phyloP scores from a whole-genome alignment of 306 rosid genomes.

The Trichosanthes cucumerina region DNA sequence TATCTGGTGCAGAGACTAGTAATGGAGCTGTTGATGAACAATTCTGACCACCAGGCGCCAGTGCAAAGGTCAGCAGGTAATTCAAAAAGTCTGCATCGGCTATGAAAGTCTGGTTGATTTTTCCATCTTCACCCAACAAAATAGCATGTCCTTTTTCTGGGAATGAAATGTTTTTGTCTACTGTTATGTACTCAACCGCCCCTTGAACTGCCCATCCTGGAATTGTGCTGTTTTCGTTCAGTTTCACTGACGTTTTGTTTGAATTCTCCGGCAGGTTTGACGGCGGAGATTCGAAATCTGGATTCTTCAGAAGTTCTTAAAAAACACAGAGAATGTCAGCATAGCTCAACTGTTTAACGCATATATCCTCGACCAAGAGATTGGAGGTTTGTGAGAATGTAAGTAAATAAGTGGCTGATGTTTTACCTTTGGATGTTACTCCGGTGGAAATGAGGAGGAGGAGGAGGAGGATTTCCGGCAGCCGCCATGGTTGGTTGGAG shows the following conservation, averaged over 20 bases:
- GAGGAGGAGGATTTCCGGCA: conserved; percentile 7
- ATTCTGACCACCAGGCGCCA: conserved; percentile 7
- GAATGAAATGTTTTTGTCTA: conserved; percentile 8
- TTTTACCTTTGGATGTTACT: conserved; percentile 24
- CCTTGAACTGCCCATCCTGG: conserved; percentile 30
- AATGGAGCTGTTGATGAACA: conserved; percentile 16
- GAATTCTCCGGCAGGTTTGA: conserved; percentile 12
- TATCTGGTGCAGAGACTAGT: conserved; percentile 22
- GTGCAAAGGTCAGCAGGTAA: conserved; percentile 20
- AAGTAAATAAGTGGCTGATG: not conserved
- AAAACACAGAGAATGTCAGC: not conserved
- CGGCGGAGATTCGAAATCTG: conserved; percentile 27
- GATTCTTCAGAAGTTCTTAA: conserved; percentile 25
- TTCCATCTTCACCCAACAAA: conserved; percentile 17
- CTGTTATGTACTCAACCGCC: conserved; percentile 17
- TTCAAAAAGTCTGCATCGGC: not conserved
- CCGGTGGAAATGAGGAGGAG: conserved; percentile 12
- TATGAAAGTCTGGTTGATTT: conserved; percentile 26
- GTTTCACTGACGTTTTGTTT: not conserved
- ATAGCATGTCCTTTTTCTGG: conserved; percentile 24
- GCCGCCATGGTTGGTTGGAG: conserved; percentile 11
- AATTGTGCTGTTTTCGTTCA: conserved; percentile 17
- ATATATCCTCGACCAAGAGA: too few relatives aligned
- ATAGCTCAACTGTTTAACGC: too few relatives aligned
- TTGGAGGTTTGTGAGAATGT: not conserved